These are phyloP conservation scores for Fonsecaea pedrosoi DNA, from an alignment of 2,329 filamentous ascomycete species.

Conservation along the genomic window DNA sequence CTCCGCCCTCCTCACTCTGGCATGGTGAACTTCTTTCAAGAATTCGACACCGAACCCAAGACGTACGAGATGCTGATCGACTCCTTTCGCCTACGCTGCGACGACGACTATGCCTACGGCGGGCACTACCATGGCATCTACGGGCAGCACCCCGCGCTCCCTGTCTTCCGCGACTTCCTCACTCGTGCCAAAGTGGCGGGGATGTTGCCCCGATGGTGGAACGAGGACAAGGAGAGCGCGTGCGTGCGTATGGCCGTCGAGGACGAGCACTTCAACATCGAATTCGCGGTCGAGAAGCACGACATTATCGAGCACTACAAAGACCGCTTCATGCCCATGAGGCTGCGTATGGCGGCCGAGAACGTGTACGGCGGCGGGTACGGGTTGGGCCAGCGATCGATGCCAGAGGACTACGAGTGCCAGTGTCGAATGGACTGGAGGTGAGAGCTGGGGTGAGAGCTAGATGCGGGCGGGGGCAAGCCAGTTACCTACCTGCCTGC, in stretches of 20 bases:
- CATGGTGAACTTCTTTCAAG: slow-evolving; percentile 42
- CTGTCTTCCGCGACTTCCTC: slow-evolving; percentile 30
- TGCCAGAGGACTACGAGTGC: slow-evolving; percentile 28
- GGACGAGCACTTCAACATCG: slow-evolving; percentile 31
- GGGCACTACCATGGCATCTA: slow-evolving; percentile 37
- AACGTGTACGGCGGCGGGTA: slow-evolving; percentile 45
- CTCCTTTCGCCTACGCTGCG: slow-evolving; percentile 55
- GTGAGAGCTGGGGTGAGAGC: too few relatives aligned
- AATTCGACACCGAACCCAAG: slow-evolving; percentile 51
- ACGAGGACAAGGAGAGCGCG: slow-evolving; percentile 45
- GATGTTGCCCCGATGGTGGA: slow-evolving; percentile 58
- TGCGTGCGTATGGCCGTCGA: slow-evolving; percentile 49
- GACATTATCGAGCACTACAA: slow-evolving; percentile 53
- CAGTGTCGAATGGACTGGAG: slow-evolving; percentile 18
- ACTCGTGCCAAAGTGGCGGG: slow-evolving; percentile 27
- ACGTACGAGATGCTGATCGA: slow-evolving; percentile 58
- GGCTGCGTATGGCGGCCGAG: slow-evolving; percentile 59
- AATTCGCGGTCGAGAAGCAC: slow-evolving; percentile 28
- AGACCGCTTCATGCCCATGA: slow-evolving; percentile 56
- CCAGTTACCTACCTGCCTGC: too few relatives aligned
- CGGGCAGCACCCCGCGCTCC: slow-evolving; percentile 21
- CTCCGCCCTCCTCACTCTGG: slow-evolving; percentile 39
- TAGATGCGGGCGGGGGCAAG: too few relatives aligned
- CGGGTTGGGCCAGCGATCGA: slow-evolving; percentile 29
- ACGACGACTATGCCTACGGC: slow-evolving; percentile 47